Base-by-base conservation (phyloP, 1,284 basidiomycete species). In the Serendipita sp. region DNA sequence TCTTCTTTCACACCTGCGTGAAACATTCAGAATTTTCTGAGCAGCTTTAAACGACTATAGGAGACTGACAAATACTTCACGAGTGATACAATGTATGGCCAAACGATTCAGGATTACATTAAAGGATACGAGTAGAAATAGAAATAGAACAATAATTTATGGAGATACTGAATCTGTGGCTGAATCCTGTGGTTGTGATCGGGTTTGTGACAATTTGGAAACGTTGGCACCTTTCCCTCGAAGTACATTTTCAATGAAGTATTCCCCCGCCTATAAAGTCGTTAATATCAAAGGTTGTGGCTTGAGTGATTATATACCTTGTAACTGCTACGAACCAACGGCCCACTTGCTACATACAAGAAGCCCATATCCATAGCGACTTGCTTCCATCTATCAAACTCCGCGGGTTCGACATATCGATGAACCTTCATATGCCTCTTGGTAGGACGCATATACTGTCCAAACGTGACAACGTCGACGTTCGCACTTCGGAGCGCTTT, bases 401-500 rank as follows among this genome's bases (percentile, higher is more conserved):
- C 94, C 1, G 84, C 82, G 0, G 96, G 96, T 66, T 90, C 82
- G 15, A 99, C 93, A 70, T 99, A 99, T 26, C 91, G 87, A 68
- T 93, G 87, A 4, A 99, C 96, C 74, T 98, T 99, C 96, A 99
- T 99, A 74, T 99, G 96, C 38, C 87, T 82, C 75, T 99, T 99
- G 1, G 96, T 99, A 1, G 96, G 96, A 53, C 96, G 87, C 96
- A 99, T 99, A 75, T 99, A 99, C 76, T 99, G 96, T 1, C 96
- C 96, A 71, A 99, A 98, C 0, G 96, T 99, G 35, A 99, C 94
- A 6, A 99, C 95, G 71, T 99, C 94, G 41, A 99, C 95, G 66
- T 93, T 80, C 43, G 84, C 79, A 66, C 85, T 87, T 47, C 95
- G 85, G 2, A 99, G 80, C 68, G 95, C 95, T 78, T 82, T 80